Evolutionary conservation across 164 flowering plant genomes (phyloP), one percentile per base, ranked within the genome.

Genomic region (Umbilicus rupestris): DNA sequence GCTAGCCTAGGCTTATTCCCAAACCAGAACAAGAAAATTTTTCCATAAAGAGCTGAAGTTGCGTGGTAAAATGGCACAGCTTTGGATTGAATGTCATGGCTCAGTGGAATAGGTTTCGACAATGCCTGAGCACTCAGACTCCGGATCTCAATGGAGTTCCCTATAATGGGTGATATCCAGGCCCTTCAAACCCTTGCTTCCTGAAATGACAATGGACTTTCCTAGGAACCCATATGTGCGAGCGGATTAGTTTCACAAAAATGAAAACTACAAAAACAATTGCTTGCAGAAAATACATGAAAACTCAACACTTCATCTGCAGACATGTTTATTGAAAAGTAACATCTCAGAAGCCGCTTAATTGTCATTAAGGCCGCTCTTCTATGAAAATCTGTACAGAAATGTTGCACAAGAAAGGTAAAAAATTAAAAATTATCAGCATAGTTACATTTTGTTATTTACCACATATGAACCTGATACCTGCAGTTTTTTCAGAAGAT

Each of bases 1-100:
- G 87, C 87, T 47, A 89, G 47, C 60, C 81, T 46, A 24, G 90
- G 87, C 49, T 41, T 77, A 0, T 78, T 28, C 39, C 96, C 92
- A 67, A 85, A 84, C 96, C 96, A 87, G 72, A 74, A 85, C 3
- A 88, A 72, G 55, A 81, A 87, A 2, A 70, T 84, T 69, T 79
- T 79, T 57, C 90, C 96, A 64, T 85, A 88, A 2, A 30, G 10
- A 3, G 41, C 37, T 62, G 64, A 62, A 31, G 39, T 30, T 3
- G 39, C 9, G 64, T 62, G 20, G 64, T 62, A 62, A 62, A 62
- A 62, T 11, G 64, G 64, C 22, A 31, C 41, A 10, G n/a, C 41
- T 62, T 41, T 62, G 39, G 64, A 62, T 2, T n/a, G n/a, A n/a
- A 35, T 62, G 20, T 62, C 41, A 35, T 62, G 64, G 64, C 24